Percentiles rank a stretch among this genome's conserved stretches.
Conservation (phyloP, 2,329 filamentous ascomycete genomes). For the Aureobasidium sp. region DNA sequence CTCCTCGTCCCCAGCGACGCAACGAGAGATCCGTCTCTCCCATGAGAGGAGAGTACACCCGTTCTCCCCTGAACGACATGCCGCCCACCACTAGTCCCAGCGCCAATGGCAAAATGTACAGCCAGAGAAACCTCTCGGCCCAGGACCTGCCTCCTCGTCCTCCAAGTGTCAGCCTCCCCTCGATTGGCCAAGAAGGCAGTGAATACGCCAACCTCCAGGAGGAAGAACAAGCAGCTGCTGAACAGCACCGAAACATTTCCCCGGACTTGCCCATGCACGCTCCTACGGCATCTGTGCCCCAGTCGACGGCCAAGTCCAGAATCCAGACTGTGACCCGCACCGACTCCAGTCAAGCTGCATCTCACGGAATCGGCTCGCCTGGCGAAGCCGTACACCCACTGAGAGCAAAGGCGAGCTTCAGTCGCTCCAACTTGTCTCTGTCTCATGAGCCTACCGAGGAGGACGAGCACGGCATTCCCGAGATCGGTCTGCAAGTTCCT, state of each 20-base stretch:
- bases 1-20: slow-evolving; percentile 65
- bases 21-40: slow-evolving; percentile 70
- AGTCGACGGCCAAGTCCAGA: slow-evolving; percentile 71
- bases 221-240: slow-evolving; percentile 41
- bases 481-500: slow-evolving; percentile 85
- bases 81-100: slow-evolving; percentile 42
- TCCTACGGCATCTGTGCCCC: slow-evolving; percentile 77
- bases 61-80: slow-evolving; percentile 71
- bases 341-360: slow-evolving; percentile 77
- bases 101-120: slow-evolving; percentile 27
- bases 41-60: slow-evolving; percentile 68
- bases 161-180: slow-evolving; percentile 72
- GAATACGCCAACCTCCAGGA: slow-evolving; percentile 66
- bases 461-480: slow-evolving; percentile 73
- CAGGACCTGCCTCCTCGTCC: slow-evolving; percentile 57
- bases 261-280: slow-evolving; percentile 80
- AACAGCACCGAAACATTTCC: slow-evolving; percentile 69
- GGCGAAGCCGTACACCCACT: slow-evolving; percentile 46
- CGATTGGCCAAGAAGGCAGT: slow-evolving; percentile 78
- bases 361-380: slow-evolving; percentile 69
- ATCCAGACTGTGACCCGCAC: slow-evolving; percentile 81
- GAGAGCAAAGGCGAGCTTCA: slow-evolving; percentile 55
- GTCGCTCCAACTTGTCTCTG: slow-evolving; percentile 39
- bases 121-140: slow-evolving; percentile 26
- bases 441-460: slow-evolving; percentile 55